Percentiles rank a stretch among this genome's conserved stretches.
These are phyloP conservation scores for Pseudocercospora cruenta DNA, from an alignment of 2,329 filamentous ascomycete species.

Conservation along the genomic window DNA sequence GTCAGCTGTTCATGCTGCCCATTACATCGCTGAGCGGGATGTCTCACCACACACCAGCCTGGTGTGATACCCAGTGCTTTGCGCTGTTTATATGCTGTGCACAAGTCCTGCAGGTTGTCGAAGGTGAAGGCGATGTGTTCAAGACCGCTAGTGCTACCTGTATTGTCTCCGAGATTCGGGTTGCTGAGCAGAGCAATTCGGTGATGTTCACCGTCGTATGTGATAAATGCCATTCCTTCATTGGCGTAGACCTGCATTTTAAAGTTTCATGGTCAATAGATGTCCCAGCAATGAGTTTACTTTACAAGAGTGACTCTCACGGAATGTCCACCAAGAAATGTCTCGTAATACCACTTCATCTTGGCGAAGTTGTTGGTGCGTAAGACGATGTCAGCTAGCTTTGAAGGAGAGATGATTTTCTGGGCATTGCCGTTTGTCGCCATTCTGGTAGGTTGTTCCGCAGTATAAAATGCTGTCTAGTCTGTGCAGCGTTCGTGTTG, in stretches of 20 bases:
- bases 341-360: slow-evolving; percentile 33
- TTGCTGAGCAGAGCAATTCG: slow-evolving; percentile 29
- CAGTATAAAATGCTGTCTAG: neutral
- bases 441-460: neutral
- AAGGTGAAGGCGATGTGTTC: slow-evolving; percentile 37
- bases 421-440: neutral
- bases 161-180: slow-evolving; percentile 21
- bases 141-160: slow-evolving; percentile 21
- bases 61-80: slow-evolving; percentile 28
- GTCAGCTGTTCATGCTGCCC: neutral
- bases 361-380: slow-evolving; percentile 29
- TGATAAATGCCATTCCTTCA: slow-evolving; percentile 29
- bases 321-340: slow-evolving; percentile 31
- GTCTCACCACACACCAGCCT: slow-evolving; percentile 25
- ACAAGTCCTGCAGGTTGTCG: slow-evolving; percentile 25
- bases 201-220: slow-evolving; percentile 37
- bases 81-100: slow-evolving; percentile 30
- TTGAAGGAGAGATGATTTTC: neutral
- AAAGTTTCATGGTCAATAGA: too few relatives aligned
- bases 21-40: neutral
- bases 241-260: slow-evolving; percentile 19
- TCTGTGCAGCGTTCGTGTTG: neutral
- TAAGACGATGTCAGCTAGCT: slow-evolving; percentile 36
- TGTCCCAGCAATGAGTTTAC: too few relatives aligned
- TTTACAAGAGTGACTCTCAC: neutral